Conservation (phyloP, 2,329 filamentous ascomycete species). For the Scytalidium sp. region DNA sequence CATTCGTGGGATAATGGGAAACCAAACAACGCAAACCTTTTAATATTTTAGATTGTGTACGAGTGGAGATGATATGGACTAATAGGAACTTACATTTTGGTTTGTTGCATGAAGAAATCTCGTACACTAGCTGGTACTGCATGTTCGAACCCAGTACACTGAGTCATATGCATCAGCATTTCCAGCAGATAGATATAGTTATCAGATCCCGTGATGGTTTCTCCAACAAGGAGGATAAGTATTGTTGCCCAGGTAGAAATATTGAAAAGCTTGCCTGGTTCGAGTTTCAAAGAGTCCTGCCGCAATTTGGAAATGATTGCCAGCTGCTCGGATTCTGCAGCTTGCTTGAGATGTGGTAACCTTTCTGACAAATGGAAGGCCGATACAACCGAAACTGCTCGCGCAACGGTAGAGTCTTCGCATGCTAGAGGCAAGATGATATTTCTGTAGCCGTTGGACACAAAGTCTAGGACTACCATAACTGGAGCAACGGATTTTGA, state of each 20-base stretch:
- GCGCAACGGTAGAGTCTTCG: conserved; percentile 31
- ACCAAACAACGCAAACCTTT: neutral
- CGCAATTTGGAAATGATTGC: conserved; percentile 34
- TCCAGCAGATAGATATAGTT: conserved; percentile 35
- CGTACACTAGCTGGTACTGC: conserved; percentile 14
- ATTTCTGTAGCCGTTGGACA: conserved; percentile 35
- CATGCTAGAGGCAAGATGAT: conserved; percentile 37
- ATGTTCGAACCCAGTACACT: conserved; percentile 16
- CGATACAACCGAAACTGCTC: conserved; percentile 36
- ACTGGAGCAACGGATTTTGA: conserved; percentile 33
- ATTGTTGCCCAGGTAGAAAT: conserved; percentile 35
- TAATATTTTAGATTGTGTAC: conserved; percentile 5
- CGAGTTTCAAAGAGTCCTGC: conserved; percentile 25
- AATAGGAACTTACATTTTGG: conserved; percentile 25
- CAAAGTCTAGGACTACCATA: conserved; percentile 36
- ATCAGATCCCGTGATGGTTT: conserved; percentile 37
- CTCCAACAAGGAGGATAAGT: conserved; percentile 35
- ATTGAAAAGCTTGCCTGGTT: conserved; percentile 30
- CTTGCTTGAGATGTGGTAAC: conserved; percentile 25
- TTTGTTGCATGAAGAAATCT: conserved; percentile 29
- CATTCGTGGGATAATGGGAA: neutral
- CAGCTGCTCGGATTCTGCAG: conserved; percentile 32
- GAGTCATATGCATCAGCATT: conserved; percentile 31
- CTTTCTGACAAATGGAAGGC: conserved; percentile 35
- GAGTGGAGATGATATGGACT: conserved; percentile 20